Base-by-base conservation (phyloP, 176 grass and related monocot species). In the Cymbopogon citratus region DNA sequence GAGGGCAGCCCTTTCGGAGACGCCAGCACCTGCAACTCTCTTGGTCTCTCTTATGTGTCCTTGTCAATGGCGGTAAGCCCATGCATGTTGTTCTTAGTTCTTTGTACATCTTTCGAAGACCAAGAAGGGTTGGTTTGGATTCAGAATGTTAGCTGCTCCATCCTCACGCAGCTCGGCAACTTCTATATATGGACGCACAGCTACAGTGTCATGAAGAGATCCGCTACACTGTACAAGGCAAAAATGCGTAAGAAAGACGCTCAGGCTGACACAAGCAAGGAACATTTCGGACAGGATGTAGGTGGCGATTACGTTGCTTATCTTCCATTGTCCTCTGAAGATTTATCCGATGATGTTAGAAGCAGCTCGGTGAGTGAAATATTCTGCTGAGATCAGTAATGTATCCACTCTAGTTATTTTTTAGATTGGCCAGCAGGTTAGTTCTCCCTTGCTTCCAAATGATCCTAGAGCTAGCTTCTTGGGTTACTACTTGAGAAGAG, bases 181-280 rank as follows among this genome's bases (percentile, higher is more conserved):
- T 79, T 92, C 60, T 89, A 77, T 64, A 87, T 92, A 52, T 92
- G 90, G 87, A 87, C 90, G 4, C 80, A 84, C 54, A 90, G 78
- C 34, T 92, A 90, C 62, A 83, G 84, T 87, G 39, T 90, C 23
- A 86, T 92, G 33, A 82, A 74, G 66, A 92, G 60, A 70, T 89
- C 87, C 21, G 75, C 78, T 85, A 24, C 43, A 1, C 27, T 87
- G 3, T 81, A 89, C 65, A 77, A 78, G 8, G 51, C 41, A 45
- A 66, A 51, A 4, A 0, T 0, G 52, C 16, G 40, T 21, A 71
- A 60, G 18, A 46, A 77, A 14, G 44, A 59, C 23, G 26, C 21
- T 28, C 6, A 40, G 77, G 14, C 54, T 62, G 77, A 31, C 67
- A 29, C 60, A 3, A 71, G 3, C 31, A 80, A 80, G 48, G 27